Evolutionary conservation across 805 yeast species (phyloP), one percentile per base, ranked within the genome.

Genomic region (Wickerhamomyces xylosicus): DNA sequence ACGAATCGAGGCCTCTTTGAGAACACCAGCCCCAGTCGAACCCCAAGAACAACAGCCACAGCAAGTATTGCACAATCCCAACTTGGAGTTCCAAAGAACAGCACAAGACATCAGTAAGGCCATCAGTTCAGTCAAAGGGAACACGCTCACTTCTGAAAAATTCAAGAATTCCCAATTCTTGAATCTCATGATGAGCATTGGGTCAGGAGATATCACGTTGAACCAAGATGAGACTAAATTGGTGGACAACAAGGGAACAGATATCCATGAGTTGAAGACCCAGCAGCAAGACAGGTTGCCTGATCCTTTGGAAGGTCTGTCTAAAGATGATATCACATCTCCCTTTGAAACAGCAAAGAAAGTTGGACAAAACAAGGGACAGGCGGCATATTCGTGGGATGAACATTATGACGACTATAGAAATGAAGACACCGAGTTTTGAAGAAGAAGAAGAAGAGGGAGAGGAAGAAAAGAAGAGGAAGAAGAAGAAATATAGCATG

Each of bases 401-500:
- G 58, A 54, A 29, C 44, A 48, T 36, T 54, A 53, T 46, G 56
- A 47, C 19, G 57, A 53, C 35, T 50, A 52, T 38, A 43, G 45
- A 31, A 37, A 53, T 45, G 56, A 51, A 37, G 56, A 54, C 41
- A 21, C 49, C 34, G 44, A 48, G 37, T 52, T 53, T 40, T 52
- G 41, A 35, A 11, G 13, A 25, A 11, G 14, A 13, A 10, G 10
- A 21, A 21, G 7, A 19, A 13, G 5, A 2, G 28, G 15, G 14
- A 15, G n/a, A n/a, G n/a, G n/a, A n/a, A n/a, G n/a, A n/a, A n/a
- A n/a, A n/a, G n/a, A n/a, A n/a, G n/a, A n/a, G n/a, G n/a, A n/a
- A n/a, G n/a, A n/a, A n/a, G n/a, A n/a, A n/a, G n/a, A n/a, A n/a
- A n/a, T n/a, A n/a, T n/a, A n/a, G n/a, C n/a, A 8, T 25, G 17